These are phyloP conservation scores for Phytophthora kernoviae DNA, from an alignment of 352 stramenopile genomes.

Conservation along the genomic window DNA sequence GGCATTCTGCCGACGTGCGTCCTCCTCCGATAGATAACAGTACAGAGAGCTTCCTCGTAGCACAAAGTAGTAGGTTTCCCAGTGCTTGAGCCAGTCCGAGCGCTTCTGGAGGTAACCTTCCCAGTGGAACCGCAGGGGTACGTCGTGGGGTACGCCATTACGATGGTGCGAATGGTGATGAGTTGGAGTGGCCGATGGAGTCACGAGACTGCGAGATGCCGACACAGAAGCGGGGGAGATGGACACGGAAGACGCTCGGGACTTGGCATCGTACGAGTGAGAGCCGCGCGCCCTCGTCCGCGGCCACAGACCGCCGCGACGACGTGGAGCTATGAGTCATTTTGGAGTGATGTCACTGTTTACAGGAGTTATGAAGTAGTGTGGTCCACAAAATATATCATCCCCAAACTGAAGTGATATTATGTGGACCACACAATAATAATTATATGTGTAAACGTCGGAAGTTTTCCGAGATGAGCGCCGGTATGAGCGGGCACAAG, in stretches of 20 bases:
- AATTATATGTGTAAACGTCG: too few relatives aligned
- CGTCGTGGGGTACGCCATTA: slow-evolving; percentile 16
- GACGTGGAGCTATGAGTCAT: slow-evolving; percentile 5
- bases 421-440: too few relatives aligned
- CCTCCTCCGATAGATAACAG: slow-evolving; percentile 85
- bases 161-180: neutral
- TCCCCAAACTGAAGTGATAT: too few relatives aligned
- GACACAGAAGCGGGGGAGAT: slow-evolving; percentile 23
- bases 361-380: neutral
- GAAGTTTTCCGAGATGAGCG: too few relatives aligned
- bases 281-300: slow-evolving; percentile 22
- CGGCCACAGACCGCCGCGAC: slow-evolving; percentile 9
- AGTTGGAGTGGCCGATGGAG: slow-evolving; percentile 5
- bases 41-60: slow-evolving; percentile 71
- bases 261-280: slow-evolving; percentile 23
- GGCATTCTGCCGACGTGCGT: slow-evolving; percentile 70
- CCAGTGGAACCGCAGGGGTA: slow-evolving; percentile 75
- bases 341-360: neutral
- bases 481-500: slow-evolving; percentile 31
- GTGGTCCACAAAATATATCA: neutral
- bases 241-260: slow-evolving; percentile 28
- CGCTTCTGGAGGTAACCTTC: slow-evolving; percentile 89
- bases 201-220: slow-evolving; percentile 17
- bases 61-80: slow-evolving; percentile 90
- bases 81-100: slow-evolving; percentile 91